These are phyloP conservation scores for Alternaria rosae DNA, from an alignment of 2,329 filamentous ascomycete genomes.

Conservation along the genomic window DNA sequence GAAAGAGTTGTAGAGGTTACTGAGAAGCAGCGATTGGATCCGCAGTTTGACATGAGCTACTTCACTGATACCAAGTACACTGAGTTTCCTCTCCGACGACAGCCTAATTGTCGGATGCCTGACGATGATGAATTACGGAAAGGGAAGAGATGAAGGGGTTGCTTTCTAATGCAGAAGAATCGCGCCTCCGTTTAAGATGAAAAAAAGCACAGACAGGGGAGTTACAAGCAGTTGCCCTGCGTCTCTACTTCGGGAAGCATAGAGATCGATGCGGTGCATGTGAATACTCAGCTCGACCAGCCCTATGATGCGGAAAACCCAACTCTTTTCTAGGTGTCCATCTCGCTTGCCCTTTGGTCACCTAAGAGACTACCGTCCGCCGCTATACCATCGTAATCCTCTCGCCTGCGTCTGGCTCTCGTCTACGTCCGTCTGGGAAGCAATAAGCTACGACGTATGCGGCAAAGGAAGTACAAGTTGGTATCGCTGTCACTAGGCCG, in stretches of 20 bases:
- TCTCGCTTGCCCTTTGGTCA: background rate
- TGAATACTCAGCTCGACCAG: background rate
- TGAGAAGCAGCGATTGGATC: background rate
- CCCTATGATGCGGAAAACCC: background rate
- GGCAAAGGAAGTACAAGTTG: background rate
- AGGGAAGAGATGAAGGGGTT: too few species aligned
- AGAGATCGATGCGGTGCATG: too few species aligned
- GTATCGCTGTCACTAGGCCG: background rate
- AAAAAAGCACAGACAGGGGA: too few species aligned
- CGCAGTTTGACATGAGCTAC: constrained; percentile 1
- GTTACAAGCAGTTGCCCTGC: too few species aligned
- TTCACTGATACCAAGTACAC: background rate
- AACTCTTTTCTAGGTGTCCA: background rate
- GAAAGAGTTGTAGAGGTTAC: background rate
- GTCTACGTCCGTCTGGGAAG: background rate
- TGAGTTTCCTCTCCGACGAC: background rate
- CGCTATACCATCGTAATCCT: background rate
- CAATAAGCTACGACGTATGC: background rate
- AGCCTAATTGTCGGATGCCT: background rate
- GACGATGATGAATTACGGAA: background rate
- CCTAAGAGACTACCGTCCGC: too few species aligned
- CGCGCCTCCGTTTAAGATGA: too few species aligned
- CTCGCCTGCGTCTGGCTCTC: background rate
- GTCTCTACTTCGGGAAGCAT: too few species aligned
- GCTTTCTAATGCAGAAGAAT: too few species aligned